Evolutionary conservation across 148 eudicot genomes (phyloP), one percentile per base, ranked within the genome.

Genomic region (Chenopodium quinoa): DNA sequence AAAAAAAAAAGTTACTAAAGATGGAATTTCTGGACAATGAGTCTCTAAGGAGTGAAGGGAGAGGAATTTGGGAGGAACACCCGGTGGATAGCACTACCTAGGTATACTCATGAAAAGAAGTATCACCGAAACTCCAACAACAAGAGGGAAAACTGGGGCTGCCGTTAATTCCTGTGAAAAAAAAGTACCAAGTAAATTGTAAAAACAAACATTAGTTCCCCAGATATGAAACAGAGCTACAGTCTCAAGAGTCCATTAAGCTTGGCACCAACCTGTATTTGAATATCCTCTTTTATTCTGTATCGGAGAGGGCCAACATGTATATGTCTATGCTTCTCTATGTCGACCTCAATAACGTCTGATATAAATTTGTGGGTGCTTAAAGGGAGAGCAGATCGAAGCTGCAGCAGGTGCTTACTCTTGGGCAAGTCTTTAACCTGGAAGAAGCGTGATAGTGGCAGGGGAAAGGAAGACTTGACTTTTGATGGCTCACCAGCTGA

Each of bases 361-460:
- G 99, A 91, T 50, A 88, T 88, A 87, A 96, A 94, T 83, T 82
- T 91, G 82, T 88, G 93, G 78, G 90, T 76, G 81, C 89, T 88
- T 27, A 89, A 81, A 62, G 94, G 91, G 73, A 90, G 85, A 58
- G 82, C 82, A 66, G 94, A 94, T 56, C 91, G 90, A 50, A 96
- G 92, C 88, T 90, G 97, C 85, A 96, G 56, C 88, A 96, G 88
- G 83, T 94, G 91, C 83, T 91, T 93, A 44, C 93, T 93, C 87
- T 84, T 90, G 25, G 97, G 94, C 89, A 96, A 86, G 80, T 91
- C 95, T 88, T 90, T 94, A 71, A 94, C 93, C 87, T 92, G 97
- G 89, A 96, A 96, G 87, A 93, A 96, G 78, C 90, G 94, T 71
- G 99, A 92, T 60, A 93, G 86, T 34, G 99, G 95, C 84, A 96